Percentiles rank a stretch among this genome's conserved stretches.
phyloP scores from a whole-genome alignment of 2,329 filamentous ascomycete genomes.

The Ascochyta pisi region DNA sequence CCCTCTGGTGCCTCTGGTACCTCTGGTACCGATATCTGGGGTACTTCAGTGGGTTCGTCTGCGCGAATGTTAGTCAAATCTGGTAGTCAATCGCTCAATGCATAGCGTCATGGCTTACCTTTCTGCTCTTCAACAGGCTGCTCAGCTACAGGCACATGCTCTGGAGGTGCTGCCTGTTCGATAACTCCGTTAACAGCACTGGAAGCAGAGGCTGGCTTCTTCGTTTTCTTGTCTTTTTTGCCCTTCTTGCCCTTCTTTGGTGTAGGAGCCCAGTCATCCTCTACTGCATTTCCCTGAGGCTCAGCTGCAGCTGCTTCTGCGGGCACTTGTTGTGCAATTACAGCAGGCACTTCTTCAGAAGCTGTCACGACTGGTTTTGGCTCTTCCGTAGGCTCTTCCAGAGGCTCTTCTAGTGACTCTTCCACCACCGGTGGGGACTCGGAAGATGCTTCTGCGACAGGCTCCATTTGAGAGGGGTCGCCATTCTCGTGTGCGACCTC shows the following conservation, averaged over 20 bases:
- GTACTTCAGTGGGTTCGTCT: constrained; percentile 9
- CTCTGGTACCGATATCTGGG: constrained; percentile 12
- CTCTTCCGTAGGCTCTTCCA: neutral
- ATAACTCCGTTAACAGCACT: neutral
- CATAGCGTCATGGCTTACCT: neutral
- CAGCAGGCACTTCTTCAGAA: neutral
- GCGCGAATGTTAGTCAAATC: constrained; percentile 1
- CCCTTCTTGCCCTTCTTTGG: constrained; percentile 13
- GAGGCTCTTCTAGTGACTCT: neutral
- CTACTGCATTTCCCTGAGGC: neutral
- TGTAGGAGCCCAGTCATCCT: constrained; percentile 7
- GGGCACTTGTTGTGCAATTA: neutral
- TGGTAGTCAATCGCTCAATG: neutral
- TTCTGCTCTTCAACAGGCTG: constrained; percentile 5
- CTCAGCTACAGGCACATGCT: constrained; percentile 2
- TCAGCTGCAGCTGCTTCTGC: neutral
- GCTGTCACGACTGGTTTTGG: neutral
- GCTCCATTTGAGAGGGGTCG: neutral
- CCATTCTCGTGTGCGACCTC: neutral
- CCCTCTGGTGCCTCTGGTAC: constrained; percentile 8
- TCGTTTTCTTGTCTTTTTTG: constrained; percentile 14
- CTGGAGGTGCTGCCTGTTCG: neutral
- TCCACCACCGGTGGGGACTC: neutral
- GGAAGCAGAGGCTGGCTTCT: constrained; percentile 5
- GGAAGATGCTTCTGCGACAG: neutral